These are phyloP conservation scores for Chaetomiaceae sp. DNA, from an alignment of 2,329 filamentous ascomycete genomes.

Conservation along the genomic window DNA sequence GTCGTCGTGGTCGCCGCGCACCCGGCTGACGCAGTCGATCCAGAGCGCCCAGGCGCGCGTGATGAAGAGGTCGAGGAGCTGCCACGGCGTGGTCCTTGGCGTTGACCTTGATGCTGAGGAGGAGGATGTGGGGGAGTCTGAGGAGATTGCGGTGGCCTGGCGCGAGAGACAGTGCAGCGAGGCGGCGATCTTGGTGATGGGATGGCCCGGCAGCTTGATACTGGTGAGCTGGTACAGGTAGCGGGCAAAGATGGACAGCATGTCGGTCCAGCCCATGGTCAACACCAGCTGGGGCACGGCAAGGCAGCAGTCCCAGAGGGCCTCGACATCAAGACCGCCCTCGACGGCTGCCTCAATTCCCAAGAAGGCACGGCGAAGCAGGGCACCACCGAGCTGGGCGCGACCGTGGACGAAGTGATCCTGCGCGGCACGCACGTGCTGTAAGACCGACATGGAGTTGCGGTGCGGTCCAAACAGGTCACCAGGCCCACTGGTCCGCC, in stretches of 20 bases:
- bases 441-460: conserved; percentile 20
- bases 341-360: conserved; percentile 18
- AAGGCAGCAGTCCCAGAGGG: conserved; percentile 25
- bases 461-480: not conserved
- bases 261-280: conserved; percentile 15
- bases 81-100: no score
- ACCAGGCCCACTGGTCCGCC: conserved; percentile 1
- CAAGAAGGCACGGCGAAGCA: conserved; percentile 19
- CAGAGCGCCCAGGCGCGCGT: conserved; percentile 20
- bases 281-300: conserved; percentile 22
- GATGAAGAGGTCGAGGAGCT: conserved; percentile 12
- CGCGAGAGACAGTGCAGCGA: conserved; percentile 11
- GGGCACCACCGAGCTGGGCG: conserved; percentile 10
- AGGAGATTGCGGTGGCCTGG: not conserved
- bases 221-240: conserved; percentile 17
- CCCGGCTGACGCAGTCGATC: conserved; percentile 11
- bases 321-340: conserved; percentile 15
- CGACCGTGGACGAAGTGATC: conserved; percentile 11
- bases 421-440: conserved; percentile 19
- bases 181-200: conserved; percentile 11
- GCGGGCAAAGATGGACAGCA: conserved; percentile 19
- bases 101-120: no score
- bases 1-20: conserved; percentile 17
- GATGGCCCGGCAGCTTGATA: conserved; percentile 17
- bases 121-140: no score